phyloP scores from a whole-genome alignment of 345 rosid species.

The Hypericum perforatum region DNA sequence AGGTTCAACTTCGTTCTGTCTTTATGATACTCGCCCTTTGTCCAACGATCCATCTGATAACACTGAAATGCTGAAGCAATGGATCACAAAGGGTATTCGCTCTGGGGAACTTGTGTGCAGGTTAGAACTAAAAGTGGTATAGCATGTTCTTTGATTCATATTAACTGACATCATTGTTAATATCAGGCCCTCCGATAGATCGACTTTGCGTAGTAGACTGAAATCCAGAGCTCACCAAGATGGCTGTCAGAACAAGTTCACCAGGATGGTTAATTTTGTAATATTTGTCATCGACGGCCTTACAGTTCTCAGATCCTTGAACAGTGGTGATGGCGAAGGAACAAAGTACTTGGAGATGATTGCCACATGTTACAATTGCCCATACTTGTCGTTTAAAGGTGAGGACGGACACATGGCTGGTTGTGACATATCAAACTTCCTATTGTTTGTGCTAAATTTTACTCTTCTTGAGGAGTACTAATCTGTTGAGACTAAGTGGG shows the following conservation, averaged over 20 bases:
- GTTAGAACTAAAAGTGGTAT: conserved; percentile 19
- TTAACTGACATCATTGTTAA: conserved; percentile 6
- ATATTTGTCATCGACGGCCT: conserved; percentile 59
- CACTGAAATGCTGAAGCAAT: conserved; percentile 35
- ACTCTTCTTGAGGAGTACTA: too few relatives aligned
- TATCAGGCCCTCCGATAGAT: conserved; percentile 47
- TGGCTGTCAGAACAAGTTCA: conserved; percentile 16
- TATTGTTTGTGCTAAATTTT: too few relatives aligned
- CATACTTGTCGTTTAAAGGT: conserved; percentile 70
- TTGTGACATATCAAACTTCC: too few relatives aligned
- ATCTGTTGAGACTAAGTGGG: too few relatives aligned
- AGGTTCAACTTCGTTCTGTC: conserved; percentile 51
- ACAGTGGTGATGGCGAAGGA: conserved; percentile 15
- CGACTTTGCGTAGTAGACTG: conserved; percentile 32
- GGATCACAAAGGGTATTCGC: conserved; percentile 57
- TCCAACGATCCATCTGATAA: conserved; percentile 28
- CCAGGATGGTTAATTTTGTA: conserved; percentile 50
- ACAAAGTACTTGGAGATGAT: conserved; percentile 27
- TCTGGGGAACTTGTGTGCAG: conserved; percentile 49
- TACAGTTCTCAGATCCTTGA: conserved; percentile 45
- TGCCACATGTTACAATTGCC: conserved; percentile 34
- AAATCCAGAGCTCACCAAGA: conserved; percentile 26
- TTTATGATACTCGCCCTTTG: conserved; percentile 60
- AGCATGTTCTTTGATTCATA: background rate
- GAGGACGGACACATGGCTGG: background rate